These are phyloP conservation scores for Dictyostelium purpureum DNA, from an alignment of 78 protist genomes.

Conservation along the genomic window DNA sequence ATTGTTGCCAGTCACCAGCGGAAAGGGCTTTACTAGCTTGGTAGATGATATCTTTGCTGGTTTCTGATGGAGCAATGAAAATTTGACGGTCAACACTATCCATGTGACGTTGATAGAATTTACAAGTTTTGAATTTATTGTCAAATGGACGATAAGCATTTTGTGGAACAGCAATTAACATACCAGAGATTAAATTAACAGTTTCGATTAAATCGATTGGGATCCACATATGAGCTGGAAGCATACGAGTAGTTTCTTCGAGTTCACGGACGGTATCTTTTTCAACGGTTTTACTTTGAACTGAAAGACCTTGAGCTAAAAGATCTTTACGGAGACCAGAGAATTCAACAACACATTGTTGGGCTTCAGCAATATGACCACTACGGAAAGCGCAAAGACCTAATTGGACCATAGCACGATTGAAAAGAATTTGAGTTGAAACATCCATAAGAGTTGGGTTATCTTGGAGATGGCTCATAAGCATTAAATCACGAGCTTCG, in stretches of 20 bases:
- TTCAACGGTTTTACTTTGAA: conserved; percentile 69
- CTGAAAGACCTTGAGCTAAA: conserved; percentile 90
- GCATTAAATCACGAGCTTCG: conserved; percentile 95
- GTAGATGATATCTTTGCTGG: conserved; percentile 88
- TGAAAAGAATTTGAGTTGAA: conserved; percentile 90
- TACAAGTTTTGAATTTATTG: conserved; percentile 72
- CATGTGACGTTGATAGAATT: conserved; percentile 87
- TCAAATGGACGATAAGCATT: conserved; percentile 86
- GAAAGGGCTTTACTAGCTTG: conserved; percentile 87
- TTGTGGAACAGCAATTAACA: conserved; percentile 95
- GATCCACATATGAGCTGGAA: conserved; percentile 98
- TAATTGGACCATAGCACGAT: conserved; percentile 96
- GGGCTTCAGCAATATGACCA: conserved; percentile 93
- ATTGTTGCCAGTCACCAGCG: conserved; percentile 89
- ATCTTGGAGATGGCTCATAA: conserved; percentile 92
- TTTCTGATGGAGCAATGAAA: conserved; percentile 95
- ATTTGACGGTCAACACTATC: conserved; percentile 82
- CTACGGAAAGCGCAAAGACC: conserved; percentile 96
- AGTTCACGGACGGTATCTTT: conserved; percentile 81
- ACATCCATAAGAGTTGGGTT: conserved; percentile 79
- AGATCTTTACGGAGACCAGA: conserved; percentile 84
- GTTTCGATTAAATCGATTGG: conserved; percentile 95
- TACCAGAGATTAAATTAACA: conserved; percentile 90
- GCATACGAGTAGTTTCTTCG: conserved; percentile 82
- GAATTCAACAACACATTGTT: conserved; percentile 86